Base-by-base conservation (phyloP, 2,329 filamentous ascomycete species). In the Paecilomyces sp. region DNA sequence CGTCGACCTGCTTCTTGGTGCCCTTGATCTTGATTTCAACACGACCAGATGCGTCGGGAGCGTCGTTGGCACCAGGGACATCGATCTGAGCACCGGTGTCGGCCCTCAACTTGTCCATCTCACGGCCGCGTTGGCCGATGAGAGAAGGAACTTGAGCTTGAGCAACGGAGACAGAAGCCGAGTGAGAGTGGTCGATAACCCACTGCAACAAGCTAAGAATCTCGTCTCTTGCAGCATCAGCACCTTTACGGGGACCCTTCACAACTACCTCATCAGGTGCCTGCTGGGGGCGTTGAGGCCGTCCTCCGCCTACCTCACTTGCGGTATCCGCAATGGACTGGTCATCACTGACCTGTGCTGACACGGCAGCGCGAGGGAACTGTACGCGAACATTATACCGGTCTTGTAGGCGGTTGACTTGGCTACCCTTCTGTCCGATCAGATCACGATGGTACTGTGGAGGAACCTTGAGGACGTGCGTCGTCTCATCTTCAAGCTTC, bases 321-420 rank as follows among this genome's bases (percentile, higher is more conserved):
- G 82, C 82, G 41, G 83, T 87, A 66, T 93, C 92, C 13, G 81
- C 83, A 63, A 84, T 83, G 13, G 86, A 85, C 60, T 87, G 83
- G 59, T 95, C 91, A 61, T 94, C 90, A 61, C 84, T 82, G 57
- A 58, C 41, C 51, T 64, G 74, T 56, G 72, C 74, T 57, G 68
- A 68, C 56, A 71, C 67, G 51, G 74, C 77, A 55, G 82, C 80
- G 72, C 92, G 90, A 50, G 94, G 94, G 81, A 99, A 99, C 78
- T 97, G 93, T 68, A 99, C 94, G 63, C 92, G 87, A 51, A 99
- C 94, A 71, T 89, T 88, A 81, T 99, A 97, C 54, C 92, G 89
- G 59, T 88, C 91, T 77, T 99, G 92, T 25, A 99, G 84, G 65
- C 90, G 88, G 78, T 94, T 94, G 70, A 99, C 93, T 72, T 95